Evolutionary conservation across 305 asterid species (phyloP).

Genomic region (Plantago coronopus): DNA sequence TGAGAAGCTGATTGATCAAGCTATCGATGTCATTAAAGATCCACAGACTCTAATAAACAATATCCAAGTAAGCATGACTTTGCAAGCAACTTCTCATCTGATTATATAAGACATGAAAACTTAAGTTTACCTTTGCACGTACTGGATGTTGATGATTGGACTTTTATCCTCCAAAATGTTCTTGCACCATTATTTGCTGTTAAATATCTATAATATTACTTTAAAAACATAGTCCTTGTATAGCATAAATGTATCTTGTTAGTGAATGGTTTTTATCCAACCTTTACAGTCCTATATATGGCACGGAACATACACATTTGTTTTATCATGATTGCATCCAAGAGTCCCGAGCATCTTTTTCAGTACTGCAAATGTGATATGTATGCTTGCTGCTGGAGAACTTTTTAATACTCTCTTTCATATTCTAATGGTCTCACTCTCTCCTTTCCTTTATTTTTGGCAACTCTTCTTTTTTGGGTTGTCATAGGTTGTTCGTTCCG

Average conservation of each 20-base stretch:
- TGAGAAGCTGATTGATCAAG: conserved; percentile 58
- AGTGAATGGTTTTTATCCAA: no score
- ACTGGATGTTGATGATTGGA: no score
- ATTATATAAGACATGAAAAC: background rate
- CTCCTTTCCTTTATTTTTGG: background rate
- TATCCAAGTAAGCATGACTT: conserved; percentile 64
- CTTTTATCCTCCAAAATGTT: no score
- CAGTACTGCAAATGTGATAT: background rate
- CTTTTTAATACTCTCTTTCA: no score
- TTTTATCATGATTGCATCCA: background rate
- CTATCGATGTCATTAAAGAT: conserved; percentile 62
- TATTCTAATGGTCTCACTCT: background rate
- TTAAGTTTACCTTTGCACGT: background rate
- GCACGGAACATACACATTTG: no score
- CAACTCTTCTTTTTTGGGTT: conserved; percentile 6
- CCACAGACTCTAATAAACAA: conserved; percentile 85
- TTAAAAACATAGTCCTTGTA: no score
- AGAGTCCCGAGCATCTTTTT: background rate
- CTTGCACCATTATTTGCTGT: no score
- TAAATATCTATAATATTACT: no score
- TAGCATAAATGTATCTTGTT: no score
- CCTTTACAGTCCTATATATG: no score
- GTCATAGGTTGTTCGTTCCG: conserved; percentile 85
- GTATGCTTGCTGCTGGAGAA: background rate
- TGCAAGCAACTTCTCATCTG: conserved; percentile 11